phyloP scores from a whole-genome alignment of 2,329 filamentous ascomycete species.

The Nemania diffusa region DNA sequence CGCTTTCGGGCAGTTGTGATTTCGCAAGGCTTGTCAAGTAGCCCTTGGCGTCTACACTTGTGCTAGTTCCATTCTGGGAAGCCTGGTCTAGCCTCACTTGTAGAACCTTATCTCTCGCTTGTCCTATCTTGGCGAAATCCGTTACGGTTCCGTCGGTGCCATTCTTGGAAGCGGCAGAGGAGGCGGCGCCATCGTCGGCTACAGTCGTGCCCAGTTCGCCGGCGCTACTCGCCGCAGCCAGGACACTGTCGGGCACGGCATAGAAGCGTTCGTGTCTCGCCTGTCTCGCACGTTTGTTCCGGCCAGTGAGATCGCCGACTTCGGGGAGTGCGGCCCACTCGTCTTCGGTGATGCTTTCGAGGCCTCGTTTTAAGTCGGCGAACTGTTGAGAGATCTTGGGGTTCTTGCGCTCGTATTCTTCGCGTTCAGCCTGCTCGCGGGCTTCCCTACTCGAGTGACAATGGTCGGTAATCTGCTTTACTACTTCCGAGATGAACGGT shows the following conservation, averaged over 20 bases:
- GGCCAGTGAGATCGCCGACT: constrained; percentile 95
- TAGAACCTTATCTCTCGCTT: constrained; percentile 93
- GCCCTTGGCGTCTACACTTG: constrained; percentile 92
- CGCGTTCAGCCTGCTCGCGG: constrained; percentile 88
- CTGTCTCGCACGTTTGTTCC: constrained; percentile 86
- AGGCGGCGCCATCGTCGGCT: constrained; percentile 76
- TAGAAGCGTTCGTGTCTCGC: constrained; percentile 88
- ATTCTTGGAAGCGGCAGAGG: constrained; percentile 50
- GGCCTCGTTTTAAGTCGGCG: constrained; percentile 90
- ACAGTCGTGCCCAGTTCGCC: constrained; percentile 88
- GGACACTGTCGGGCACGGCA: constrained; percentile 94
- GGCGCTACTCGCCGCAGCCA: constrained; percentile 84
- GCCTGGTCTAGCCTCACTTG: constrained; percentile 94
- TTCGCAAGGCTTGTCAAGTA: constrained; percentile 93
- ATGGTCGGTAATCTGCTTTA: constrained; percentile 81
- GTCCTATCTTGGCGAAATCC: constrained; percentile 97
- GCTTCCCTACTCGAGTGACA: constrained; percentile 82
- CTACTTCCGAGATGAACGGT: constrained; percentile 69
- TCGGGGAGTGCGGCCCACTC: constrained; percentile 97
- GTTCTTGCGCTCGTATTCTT: constrained; percentile 97
- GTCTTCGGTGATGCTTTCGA: constrained; percentile 89
- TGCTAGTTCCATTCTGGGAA: constrained; percentile 73
- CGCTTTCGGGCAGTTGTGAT: constrained; percentile 79
- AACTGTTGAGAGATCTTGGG: constrained; percentile 99
- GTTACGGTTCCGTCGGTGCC: constrained; percentile 89